Conservation (phyloP, 495 filamentous ascomycete genomes). For the Pseudotulostoma volvatum region DNA sequence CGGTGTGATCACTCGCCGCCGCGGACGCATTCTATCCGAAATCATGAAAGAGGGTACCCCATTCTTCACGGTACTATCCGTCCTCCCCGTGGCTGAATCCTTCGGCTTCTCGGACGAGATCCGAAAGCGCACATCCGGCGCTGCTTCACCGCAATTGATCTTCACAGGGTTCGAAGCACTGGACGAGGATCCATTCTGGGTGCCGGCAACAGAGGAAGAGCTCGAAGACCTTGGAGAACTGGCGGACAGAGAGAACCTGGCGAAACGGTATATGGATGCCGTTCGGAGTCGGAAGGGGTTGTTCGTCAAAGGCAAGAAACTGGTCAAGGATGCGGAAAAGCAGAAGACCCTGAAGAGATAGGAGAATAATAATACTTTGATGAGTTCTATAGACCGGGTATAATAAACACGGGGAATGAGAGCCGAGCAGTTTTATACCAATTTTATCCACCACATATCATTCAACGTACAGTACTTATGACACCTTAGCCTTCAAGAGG, state of each 20-base stretch:
- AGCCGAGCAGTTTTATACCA: constrained; percentile 16
- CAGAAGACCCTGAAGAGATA: constrained; percentile 97
- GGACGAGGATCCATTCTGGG: constrained; percentile 92
- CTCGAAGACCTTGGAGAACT: constrained; percentile 89
- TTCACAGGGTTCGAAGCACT: constrained; percentile 85
- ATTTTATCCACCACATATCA: too few species aligned
- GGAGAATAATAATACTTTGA: too few species aligned
- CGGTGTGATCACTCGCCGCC: constrained; percentile 76
- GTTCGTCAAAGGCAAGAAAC: constrained; percentile 60
- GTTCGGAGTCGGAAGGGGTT: constrained; percentile 76
- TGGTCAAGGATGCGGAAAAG: constrained; percentile 85
- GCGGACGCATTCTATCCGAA: constrained; percentile 78
- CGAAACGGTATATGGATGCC: constrained; percentile 85
- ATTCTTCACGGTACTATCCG: constrained; percentile 80
- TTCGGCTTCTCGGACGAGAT: constrained; percentile 96
- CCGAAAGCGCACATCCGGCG: constrained; percentile 80
- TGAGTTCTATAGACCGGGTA: constrained; percentile 5
- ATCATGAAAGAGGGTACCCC: constrained; percentile 87
- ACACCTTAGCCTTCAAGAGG: too few species aligned
- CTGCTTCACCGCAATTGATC: constrained; percentile 79
- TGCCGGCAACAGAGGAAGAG: constrained; percentile 90
- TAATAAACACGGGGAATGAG: constrained; percentile 14
- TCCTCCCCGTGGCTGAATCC: constrained; percentile 80
- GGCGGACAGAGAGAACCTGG: constrained; percentile 86
- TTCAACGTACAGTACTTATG: too few species aligned